Evolutionary conservation across 306 rosid species (phyloP), one percentile per base, ranked within the genome.

Genomic region (Rosa persica): DNA sequence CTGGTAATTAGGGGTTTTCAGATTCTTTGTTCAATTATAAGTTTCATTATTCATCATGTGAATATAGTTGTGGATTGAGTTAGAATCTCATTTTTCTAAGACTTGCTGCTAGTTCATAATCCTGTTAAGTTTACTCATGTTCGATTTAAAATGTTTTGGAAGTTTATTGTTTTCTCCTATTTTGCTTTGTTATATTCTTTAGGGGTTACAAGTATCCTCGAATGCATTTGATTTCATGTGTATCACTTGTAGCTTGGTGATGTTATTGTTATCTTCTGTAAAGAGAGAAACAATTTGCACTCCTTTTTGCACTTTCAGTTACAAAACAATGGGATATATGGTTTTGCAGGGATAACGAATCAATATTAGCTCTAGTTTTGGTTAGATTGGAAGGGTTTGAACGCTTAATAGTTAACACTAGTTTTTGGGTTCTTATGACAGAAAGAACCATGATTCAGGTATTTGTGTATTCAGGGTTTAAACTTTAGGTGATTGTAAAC

Each of bases 1-100:
- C 25, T 36, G 20, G 76, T 20, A 54, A 51, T 38, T 73, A 36
- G 19, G 44, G 62, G 62, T 23, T 49, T 73, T 73, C 76, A 73
- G 76, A 73, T 52, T 73, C 48, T 73, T 52, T n/a, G 1, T 3
- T 54, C 48, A 44, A 23, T 12, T 12, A 4, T 73, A 64, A 5
- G 76, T 12, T 54, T 38, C 66, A 12, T 27, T 62, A 11, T 1
- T 61, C 20, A 61, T 27, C 8, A 6, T 44, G 62, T 75, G 60
- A 22, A 60, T 51, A 17, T 44, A 74, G 30, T 17, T 75, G 70
- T 23, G 44, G 58, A 72, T 34, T 43, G 30, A 75, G 71, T 54
- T 44, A 42, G 25, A 62, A 13, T 20, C 61, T 62, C 6, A 40
- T 19, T 62, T 47, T 62, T 30, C 44, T 76, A 11, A 25, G 42